A percentile compares a stretch with the other conserved stretches of the same genome.
These are phyloP conservation scores for Ophiognomonia clavigignenti-juglandacearum DNA, from an alignment of 2,329 filamentous ascomycete species.

Conservation along the genomic window DNA sequence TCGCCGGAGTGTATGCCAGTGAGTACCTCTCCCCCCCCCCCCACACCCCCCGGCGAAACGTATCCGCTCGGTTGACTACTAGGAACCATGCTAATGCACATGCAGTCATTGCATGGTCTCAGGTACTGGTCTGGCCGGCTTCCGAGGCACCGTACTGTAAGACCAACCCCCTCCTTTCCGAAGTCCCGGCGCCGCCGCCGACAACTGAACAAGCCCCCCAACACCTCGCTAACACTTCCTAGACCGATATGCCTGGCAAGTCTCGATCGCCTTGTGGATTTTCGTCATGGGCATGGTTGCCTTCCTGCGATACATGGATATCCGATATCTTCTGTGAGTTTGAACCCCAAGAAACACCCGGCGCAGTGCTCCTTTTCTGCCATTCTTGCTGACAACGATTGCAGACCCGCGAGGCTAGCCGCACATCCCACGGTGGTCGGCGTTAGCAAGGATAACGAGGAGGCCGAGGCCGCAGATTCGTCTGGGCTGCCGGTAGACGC, in stretches of 20 bases:
- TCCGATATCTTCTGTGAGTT: constrained; percentile 30
- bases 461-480: neutral
- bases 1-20: constrained; percentile 43
- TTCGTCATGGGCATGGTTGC: constrained; percentile 41
- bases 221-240: constrained; percentile 1
- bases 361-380: neutral
- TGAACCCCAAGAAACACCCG: neutral
- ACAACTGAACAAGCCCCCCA: neutral
- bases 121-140: constrained; percentile 48
- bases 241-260: constrained; percentile 45
- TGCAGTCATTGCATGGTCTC: constrained; percentile 41
- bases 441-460: constrained; percentile 10
- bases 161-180: constrained; percentile 8
- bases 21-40: neutral
- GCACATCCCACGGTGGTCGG: constrained; percentile 1
- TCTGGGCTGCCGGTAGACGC: neutral
- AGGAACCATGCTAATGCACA: neutral
- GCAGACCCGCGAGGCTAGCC: constrained; percentile 12
- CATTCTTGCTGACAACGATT: neutral
- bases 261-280: constrained; percentile 37
- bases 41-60: no score
- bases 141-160: constrained; percentile 43
- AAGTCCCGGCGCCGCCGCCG: neutral
- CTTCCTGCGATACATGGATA: constrained; percentile 37
- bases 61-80: no score